Evolutionary conservation across 163 green algal genomes (phyloP).

Genomic region (Prototheca stagnorum): DNA sequence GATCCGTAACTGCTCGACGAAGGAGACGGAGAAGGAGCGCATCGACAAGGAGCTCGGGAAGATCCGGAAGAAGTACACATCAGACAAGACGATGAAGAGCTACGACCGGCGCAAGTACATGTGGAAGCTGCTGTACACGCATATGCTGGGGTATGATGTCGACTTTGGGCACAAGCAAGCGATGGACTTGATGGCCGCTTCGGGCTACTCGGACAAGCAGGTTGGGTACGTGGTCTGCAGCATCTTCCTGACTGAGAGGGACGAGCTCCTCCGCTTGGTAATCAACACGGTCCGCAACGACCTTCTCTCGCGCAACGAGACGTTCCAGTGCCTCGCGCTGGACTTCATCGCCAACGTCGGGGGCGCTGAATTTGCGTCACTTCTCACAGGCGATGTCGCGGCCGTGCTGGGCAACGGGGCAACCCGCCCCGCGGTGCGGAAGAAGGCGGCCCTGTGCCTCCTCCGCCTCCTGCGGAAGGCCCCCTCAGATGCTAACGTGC

Average conservation of each 20-base stretch:
- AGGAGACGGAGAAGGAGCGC: conserved; percentile 73
- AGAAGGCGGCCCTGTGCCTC: conserved; percentile 92
- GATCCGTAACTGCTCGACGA: conserved; percentile 72
- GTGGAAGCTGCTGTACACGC: conserved; percentile 99
- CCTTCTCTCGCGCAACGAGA: conserved; percentile 83
- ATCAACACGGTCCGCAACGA: conserved; percentile 97
- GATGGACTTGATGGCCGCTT: conserved; percentile 74
- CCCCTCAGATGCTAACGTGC: conserved; percentile 45
- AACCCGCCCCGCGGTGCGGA: conserved; percentile 71
- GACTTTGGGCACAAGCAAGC: conserved; percentile 98
- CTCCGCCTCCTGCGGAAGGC: conserved; percentile 86
- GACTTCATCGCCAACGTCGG: conserved; percentile 83
- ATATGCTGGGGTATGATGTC: conserved; percentile 97
- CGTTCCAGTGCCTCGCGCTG: conserved; percentile 88
- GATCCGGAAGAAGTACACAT: conserved; percentile 86
- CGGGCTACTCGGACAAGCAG: conserved; percentile 91
- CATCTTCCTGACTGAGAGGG: conserved; percentile 85
- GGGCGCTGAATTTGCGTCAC: conserved; percentile 81
- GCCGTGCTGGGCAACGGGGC: conserved; percentile 66
- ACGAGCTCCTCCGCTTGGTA: conserved; percentile 90
- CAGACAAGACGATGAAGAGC: conserved; percentile 27
- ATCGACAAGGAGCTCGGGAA: conserved; percentile 98
- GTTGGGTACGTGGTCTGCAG: conserved; percentile 94
- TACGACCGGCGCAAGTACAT: conserved; percentile 99
- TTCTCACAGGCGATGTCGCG: conserved; percentile 78